Evolutionary conservation across 352 stramenopile species (phyloP), one percentile per base, ranked within the genome.

Genomic region (Pythium monospermum): DNA sequence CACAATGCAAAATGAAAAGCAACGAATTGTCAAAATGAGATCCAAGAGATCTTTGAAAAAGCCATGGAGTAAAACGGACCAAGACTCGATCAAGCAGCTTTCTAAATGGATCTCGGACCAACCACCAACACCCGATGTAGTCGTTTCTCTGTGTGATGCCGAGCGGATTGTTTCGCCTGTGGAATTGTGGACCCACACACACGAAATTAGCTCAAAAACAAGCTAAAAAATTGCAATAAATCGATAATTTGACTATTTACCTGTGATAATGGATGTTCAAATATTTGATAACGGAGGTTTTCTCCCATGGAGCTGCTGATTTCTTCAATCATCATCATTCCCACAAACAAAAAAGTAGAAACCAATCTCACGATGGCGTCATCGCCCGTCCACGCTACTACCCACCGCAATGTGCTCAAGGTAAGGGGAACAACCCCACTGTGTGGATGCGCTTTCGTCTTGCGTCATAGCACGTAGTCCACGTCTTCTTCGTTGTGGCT

Each of bases 101-200:
- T 65, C 57, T 13, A 53, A 60, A 19, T 65, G 57, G 57, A 65
- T 65, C 30, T 65, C 57, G 4, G 41, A 51, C n/a, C 57, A 65
- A 26, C 42, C 56, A 30, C 56, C 56, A 3, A 49, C n/a, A n/a
- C n/a, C n/a, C 0, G 42, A 56, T 8, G 32, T 16, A 4, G 12
- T 21, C 19, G n/a, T 15, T 5, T 16, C 25, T 1, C 2, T 56
- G 5, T 26, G 11, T 2, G 30, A 59, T 8, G 28, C 19, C 1
- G 49, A 64, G 30, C 32, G 56, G 37, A 55, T 58, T 27, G 43
- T 64, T 5, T 22, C 23, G 21, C 22, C 28, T 2, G 33, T 55
- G 18, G 56, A 64, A 31, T 35, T 64, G 0, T 63, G 54, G 54
- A 21, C 27, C 28, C 28, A 49, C 8, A 10, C 15, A 27, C 37